Evolutionary conservation across 176 grass and related monocot genomes (phyloP), one percentile per base, ranked within the genome.

Genomic region (Chrysopogon serrulatus): DNA sequence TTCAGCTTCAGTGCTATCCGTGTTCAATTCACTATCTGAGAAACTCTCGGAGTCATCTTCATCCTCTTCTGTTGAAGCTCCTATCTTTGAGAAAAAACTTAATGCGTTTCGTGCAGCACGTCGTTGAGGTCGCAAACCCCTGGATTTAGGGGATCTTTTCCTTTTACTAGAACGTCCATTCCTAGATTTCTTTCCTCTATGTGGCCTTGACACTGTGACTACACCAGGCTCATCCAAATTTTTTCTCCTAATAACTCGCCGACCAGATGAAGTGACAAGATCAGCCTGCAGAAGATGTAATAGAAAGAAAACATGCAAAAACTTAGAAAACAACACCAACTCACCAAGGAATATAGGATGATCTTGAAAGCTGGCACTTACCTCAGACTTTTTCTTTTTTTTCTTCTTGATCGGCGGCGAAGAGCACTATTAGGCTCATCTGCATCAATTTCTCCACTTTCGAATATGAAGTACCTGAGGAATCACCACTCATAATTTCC

Each of bases 221-320:
- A 40, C 85, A 81, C 90, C 87, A 76, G 83, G 76, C 49, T 92
- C 93, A 81, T 93, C 93, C 54, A 95, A 77, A 64, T 82, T 93
- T 82, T 77, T 89, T 88, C 90, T 98, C 78, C 90, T 95, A 76
- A 98, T 95, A 76, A 98, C 91, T 79, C 83, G 96, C 65, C 96
- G 92, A 82, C 96, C 96, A 87, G 96, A 98, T 64, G 87, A 90
- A 87, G 96, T 98, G 82, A 94, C 70, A 80, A 95, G 23, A 79
- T 85, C 83, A 80, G 68, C 87, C 96, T 98, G 91, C 31, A 77
- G 34, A 67, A 81, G 15, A 91, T 83, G 73, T 48, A 79, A 86
- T 37, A 61, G 30, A 82, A 79, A 23, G 18, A 37, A 82, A 82
- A 77, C 19, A 77, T 54, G 64, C 19, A 26, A 57, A 71, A 83